Percentiles rank a stretch among this genome's conserved stretches.
phyloP scores from a whole-genome alignment of 768 basidiomycete genomes.

The Mycena polygramma region DNA sequence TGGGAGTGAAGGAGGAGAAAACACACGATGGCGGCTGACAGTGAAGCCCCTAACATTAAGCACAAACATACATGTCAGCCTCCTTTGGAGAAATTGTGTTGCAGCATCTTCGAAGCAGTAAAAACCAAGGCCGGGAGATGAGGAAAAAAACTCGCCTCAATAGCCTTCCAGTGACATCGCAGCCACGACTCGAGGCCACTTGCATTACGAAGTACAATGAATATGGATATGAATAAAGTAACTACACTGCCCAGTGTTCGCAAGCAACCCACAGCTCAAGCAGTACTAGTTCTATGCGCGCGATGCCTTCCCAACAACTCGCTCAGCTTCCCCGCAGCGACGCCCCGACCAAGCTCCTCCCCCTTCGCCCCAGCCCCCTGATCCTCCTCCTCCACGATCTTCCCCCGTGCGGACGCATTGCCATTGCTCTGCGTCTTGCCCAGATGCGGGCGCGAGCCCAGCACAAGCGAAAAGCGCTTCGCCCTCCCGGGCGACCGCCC shows the following conservation, averaged over 20 bases:
- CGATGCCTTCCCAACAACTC: conserved; percentile 63
- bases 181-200: background rate
- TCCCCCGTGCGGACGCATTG: conserved; percentile 9
- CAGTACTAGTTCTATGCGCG: conserved; percentile 38
- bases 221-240: conserved; percentile 29
- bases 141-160: background rate
- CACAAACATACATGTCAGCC: background rate
- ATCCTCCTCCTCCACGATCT: conserved; percentile 35
- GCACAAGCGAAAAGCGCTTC: conserved; percentile 72
- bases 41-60: too few relatives aligned
- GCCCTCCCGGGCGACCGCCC: conserved; percentile 45
- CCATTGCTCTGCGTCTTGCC: conserved; percentile 35
- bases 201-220: conserved; percentile 19
- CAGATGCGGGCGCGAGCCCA: conserved; percentile 53
- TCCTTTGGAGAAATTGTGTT: background rate
- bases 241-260: background rate
- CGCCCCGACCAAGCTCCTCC: conserved; percentile 53
- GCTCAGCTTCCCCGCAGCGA: conserved; percentile 67
- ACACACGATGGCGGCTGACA: background rate
- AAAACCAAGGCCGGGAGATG: background rate
- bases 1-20: conserved; percentile 2
- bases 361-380: too few relatives aligned
- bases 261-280: conserved; percentile 14
- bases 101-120: background rate
- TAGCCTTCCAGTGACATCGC: background rate